Percentiles rank a stretch among this genome's conserved stretches.
These are phyloP conservation scores for Quercus ilex DNA, from an alignment of 306 rosid species.

Conservation along the genomic window DNA sequence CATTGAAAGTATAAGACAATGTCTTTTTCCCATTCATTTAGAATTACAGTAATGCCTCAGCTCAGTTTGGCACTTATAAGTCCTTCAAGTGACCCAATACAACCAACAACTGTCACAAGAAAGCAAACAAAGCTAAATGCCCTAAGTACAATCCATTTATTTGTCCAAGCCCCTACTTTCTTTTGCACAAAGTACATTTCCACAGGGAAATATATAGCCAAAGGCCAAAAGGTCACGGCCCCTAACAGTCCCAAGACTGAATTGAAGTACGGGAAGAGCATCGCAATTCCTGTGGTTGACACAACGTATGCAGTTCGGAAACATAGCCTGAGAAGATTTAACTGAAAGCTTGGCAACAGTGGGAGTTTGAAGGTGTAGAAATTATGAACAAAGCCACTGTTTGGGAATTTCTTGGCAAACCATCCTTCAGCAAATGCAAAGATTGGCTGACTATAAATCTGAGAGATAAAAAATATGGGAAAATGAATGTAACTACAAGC, in stretches of 20 bases:
- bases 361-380: conserved; percentile 38
- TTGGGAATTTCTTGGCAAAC: conserved; percentile 33
- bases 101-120: conserved; percentile 41
- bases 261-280: conserved; percentile 68
- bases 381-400: conserved; percentile 37
- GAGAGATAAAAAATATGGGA: conserved; percentile 7
- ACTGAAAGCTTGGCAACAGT: conserved; percentile 29
- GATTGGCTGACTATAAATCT: conserved; percentile 70
- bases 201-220: conserved; percentile 58
- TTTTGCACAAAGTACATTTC: conserved; percentile 58
- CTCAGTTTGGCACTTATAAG: conserved; percentile 42
- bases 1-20: too few relatives aligned
- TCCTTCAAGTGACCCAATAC: conserved; percentile 58
- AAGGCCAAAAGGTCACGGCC: conserved; percentile 57
- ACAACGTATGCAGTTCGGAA: conserved; percentile 52
- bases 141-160: conserved; percentile 50
- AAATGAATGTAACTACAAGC: background rate
- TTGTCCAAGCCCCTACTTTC: conserved; percentile 45
- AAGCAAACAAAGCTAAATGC: conserved; percentile 44
- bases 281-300: conserved; percentile 44
- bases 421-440: conserved; percentile 56
- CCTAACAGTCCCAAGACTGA: conserved; percentile 64
- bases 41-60: conserved; percentile 18
- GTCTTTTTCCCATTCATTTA: background rate
- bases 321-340: conserved; percentile 43